These are phyloP conservation scores for Nematodospora valgi DNA, from an alignment of 805 yeast species.

Conservation along the genomic window DNA sequence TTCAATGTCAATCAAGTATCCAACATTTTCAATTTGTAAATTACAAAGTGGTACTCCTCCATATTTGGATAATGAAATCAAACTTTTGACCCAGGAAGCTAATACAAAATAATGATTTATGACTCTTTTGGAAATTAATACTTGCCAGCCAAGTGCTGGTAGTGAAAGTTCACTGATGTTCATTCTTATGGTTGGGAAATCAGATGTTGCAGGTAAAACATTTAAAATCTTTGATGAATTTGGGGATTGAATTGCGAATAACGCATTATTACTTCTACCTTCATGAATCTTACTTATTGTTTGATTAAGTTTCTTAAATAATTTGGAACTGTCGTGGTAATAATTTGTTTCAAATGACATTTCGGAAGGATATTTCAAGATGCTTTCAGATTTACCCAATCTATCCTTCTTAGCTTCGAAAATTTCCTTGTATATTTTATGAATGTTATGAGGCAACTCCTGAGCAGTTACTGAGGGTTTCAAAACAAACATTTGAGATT, in stretches of 20 bases:
- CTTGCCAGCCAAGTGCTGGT: conserved; percentile 83
- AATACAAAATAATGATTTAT: conserved; percentile 69
- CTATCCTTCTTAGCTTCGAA: conserved; percentile 46
- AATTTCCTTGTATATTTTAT: conserved; percentile 53
- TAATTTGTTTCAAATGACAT: conserved; percentile 54
- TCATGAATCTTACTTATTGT: conserved; percentile 55
- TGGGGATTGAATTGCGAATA: conserved; percentile 76
- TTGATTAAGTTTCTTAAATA: conserved; percentile 58
- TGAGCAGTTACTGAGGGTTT: conserved; percentile 72
- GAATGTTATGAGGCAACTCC: conserved; percentile 53
- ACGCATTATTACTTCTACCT: conserved; percentile 55
- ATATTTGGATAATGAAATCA: conserved; percentile 63
- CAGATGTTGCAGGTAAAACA: conserved; percentile 44
- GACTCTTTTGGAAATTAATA: conserved; percentile 58
- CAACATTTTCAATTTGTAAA: conserved; percentile 69
- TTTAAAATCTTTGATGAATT: conserved; percentile 44
- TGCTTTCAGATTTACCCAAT: conserved; percentile 37
- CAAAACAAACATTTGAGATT: conserved; percentile 51
- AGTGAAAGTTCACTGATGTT: conserved; percentile 53
- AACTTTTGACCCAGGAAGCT: conserved; percentile 67
- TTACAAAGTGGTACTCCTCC: conserved; percentile 87
- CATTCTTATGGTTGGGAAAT: conserved; percentile 64
- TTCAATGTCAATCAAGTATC: conserved; percentile 77
- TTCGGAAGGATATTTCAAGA: conserved; percentile 51
- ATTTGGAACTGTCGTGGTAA: conserved; percentile 50